A percentile compares a stretch with the other conserved stretches of the same genome.
These are phyloP conservation scores for Nakazawaea sp. DNA, from an alignment of 805 yeast species.

Conservation along the genomic window DNA sequence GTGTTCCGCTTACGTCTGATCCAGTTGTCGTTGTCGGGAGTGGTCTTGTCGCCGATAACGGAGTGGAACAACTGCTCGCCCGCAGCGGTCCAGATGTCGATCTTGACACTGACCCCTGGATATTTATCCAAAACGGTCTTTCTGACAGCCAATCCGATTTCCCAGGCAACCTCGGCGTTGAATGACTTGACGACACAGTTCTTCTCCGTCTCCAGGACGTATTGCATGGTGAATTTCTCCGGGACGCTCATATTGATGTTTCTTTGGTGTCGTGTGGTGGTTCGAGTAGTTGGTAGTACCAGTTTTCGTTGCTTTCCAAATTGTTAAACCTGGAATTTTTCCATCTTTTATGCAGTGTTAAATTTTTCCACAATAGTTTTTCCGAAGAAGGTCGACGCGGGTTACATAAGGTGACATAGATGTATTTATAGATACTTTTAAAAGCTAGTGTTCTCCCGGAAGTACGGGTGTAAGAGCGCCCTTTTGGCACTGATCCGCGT, in stretches of 20 bases:
- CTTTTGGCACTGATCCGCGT: slow-evolving; percentile 90
- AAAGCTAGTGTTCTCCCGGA: slow-evolving; percentile 40
- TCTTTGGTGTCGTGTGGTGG: no score
- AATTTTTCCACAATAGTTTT: no score
- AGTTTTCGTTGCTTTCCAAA: background rate
- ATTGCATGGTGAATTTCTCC: no score
- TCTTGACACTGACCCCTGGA: slow-evolving; percentile 27
- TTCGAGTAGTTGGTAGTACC: no score
- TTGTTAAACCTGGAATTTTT: background rate
- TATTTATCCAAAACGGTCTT: slow-evolving; percentile 22
- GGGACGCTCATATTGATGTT: no score
- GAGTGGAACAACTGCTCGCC: slow-evolving; percentile 44
- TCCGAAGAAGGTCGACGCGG: background rate
- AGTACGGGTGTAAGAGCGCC: slow-evolving; percentile 85
- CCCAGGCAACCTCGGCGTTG: slow-evolving; percentile 34
- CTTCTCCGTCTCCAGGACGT: background rate
- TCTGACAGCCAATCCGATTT: slow-evolving; percentile 36
- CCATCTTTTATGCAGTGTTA: background rate
- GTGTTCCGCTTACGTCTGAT: slow-evolving; percentile 41
- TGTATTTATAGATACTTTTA: background rate
- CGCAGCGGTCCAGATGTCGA: slow-evolving; percentile 38
- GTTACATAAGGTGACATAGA: no score
- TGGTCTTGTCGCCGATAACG: slow-evolving; percentile 24
- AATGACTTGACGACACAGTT: slow-evolving; percentile 12
- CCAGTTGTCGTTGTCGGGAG: slow-evolving; percentile 50